Evolutionary conservation across 768 basidiomycete genomes (phyloP), one percentile per base, ranked within the genome.

Genomic region (Hericium rajendrae): DNA sequence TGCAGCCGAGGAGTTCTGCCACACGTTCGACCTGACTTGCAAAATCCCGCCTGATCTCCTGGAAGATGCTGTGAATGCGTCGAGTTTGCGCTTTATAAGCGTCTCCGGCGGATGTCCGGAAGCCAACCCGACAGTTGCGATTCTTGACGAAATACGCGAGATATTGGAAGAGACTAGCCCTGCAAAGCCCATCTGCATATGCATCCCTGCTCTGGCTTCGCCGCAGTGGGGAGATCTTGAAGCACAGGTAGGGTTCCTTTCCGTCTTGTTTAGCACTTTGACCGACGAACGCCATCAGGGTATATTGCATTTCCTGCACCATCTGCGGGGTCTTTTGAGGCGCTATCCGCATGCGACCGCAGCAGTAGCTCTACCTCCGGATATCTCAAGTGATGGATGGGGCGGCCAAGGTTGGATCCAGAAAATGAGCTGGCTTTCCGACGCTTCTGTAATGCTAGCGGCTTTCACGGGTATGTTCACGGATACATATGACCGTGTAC

Each of bases 391-490:
- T 48, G 82, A 84, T 48, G 66, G 66, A 5, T 85, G 81, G 79
- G 80, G 76, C 39, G 86, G 82, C 16, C 61, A 70, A 18, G 86
- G 83, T 2, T 94, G 91, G 90, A 69, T 84, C 28, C 80, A 86
- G 61, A 88, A 85, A 67, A 69, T 95, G 16, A 82, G 85, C 15
- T 93, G 90, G 91, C 69, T 84, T 32, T 78, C 84, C 2, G 93
- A 95, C 69, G 85, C 80, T 9, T 78, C 82, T 28, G 74, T 97
- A 48, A 85, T 83, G 43, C 71, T 95, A 62, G 73, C 79, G 48
- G 86, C 89, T 24, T 94, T 94, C 69, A 81, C 86, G 55, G 86
- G 93, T 91, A 70, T 71, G 54, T 65, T 26, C 55, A 32, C 55
- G 49, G 37, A 50, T 39, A 38, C 24, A 46, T 39, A 55, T 52